Base-by-base conservation (phyloP, 805 yeast genomes). In the Kazachstania kunashirensis region DNA sequence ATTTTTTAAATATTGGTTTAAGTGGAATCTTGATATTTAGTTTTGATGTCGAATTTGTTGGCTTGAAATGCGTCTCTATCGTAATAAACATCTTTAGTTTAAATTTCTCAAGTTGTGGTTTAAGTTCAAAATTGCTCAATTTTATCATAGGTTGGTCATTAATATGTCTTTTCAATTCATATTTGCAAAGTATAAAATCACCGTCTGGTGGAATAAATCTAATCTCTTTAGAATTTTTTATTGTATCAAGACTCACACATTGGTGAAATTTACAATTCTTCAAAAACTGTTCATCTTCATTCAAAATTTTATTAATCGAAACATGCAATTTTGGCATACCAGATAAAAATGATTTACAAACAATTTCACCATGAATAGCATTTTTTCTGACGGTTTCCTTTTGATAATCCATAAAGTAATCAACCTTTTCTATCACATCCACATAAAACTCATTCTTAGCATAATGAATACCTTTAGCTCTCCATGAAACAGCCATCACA, bases 151-250 rank as follows among this genome's bases (percentile, higher is more conserved):
- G 75, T 44, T 48, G 46, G 32, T 58, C 63, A 14, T 45, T 45
- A 3, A 57, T 51, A 37, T 52, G 58, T 26, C 62, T 48, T 34
- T 57, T 59, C 29, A 63, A 40, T 26, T 55, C 53, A 30, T 65
- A 65, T 34, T 52, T 49, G 36, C 66, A 62, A 25, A 85, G 68
- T 23, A 76, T 74, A 53, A 84, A 84, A 45, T 74, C 75, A 0
- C 95, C 95, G 64, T 85, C 96, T 0, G 96, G 96, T 12, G 96
- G 96, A 13, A 81, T 74, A 55, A 86, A 88, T 20, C 78, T 73
- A 23, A 88, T 75, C 39, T 75, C 57, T 19, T 43, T 39, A 6
- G 70, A 68, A 13, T 62, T 55, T 47, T 77, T 79, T 44, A 82
- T 70, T 35, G 77, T 68, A 2, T 79, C 73, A 26, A 84, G 61